Base-by-base conservation (phyloP, 2,329 filamentous ascomycete species). In the Phyllosticta paracitricarpa region DNA sequence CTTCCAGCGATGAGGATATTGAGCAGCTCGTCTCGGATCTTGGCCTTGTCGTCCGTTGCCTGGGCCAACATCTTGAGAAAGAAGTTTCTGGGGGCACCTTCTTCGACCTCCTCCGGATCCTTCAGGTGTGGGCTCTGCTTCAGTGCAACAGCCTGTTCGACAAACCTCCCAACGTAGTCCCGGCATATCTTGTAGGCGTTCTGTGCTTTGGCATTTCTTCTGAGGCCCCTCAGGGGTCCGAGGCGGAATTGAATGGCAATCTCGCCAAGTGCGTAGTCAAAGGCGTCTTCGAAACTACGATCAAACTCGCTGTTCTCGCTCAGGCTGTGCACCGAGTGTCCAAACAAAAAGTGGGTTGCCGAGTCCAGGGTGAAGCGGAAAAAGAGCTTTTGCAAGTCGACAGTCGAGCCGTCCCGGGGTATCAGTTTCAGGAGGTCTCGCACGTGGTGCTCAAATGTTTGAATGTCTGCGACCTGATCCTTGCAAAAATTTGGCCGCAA, bases 401-500 rank as follows among this genome's bases (percentile, higher is more conserved):
- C 66, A 10, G 64, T 22, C 70, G 71, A 72, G 54, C 85, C 79
- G 62, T 82, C 74, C 10, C 12, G 10, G 0, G 84, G 84, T 9
- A 89, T 78, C 22, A 79, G 78, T 17, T 77, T 74, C 25, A 89
- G 76, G 60, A 90, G 73, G 24, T 80, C 75, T 30, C 77, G 71
- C 14, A 87, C 76, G 72, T 88, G 84, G 2, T 70, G 73, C 66
- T 89, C 85, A 57, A 88, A 85, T 1, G 81, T 82, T 0, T 75
- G 73, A 2, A 84, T 69, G 66, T 84, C 79, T 3, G 76, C 78
- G 9, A 84, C 75, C 64, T 83, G 81, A 10, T 77, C 75, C 8
- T 79, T 72, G 1, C 73, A 75, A 64, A 84, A 84, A 62, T 81
- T 80, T 1, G 82, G 81, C 24, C 81, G 73, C 17, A 87, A 73